Base-by-base conservation (phyloP, 2,329 filamentous ascomycete genomes). In the Apiospora hydei region DNA sequence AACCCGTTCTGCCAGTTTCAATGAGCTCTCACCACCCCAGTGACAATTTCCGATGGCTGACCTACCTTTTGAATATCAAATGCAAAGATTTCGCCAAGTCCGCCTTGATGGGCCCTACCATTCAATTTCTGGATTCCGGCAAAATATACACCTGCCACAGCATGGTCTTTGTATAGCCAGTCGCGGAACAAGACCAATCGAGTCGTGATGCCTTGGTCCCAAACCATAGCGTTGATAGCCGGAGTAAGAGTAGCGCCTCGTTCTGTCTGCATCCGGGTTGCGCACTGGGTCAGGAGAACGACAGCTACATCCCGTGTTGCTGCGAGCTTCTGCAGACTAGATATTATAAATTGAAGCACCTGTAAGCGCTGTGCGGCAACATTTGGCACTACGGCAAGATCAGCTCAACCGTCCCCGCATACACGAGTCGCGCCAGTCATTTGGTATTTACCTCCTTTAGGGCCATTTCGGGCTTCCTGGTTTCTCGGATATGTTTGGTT, bases 131-230 rank as follows among this genome's bases (percentile, higher is more conserved):
- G 88, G 14, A 94, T 83, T 69, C 90, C 91, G 14, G 87, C 89
- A 75, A 93, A 85, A 72, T 89, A 87, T 61, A 89, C 81, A 75
- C 87, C 85, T 73, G 85, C 84, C 34, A 85, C 82, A 24, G 81
- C 82, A 64, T 83, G 82, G 61, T 83, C 82, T 70, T 83, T 82
- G 83, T 86, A 89, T 73, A 85, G 88, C 88, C 90, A 95, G 83
- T 98, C 94, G 77, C 93, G 88, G 81, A 96, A 97, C 46, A 98
- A 82, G 34, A 92, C 92, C 73, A 98, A 81, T 70, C 94, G 88
- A 57, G 90, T 93, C 73, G 90, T 89, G 49, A 98, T 85, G 44
- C 91, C 92, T 74, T 90, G 90, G 73, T 98, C 95, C 95, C 95
- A 98, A 57, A 93, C 89, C 26, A 86, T 87, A 18, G 93, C 91